Percentiles rank a stretch among this genome's conserved stretches.
Evolutionary conservation across 2,329 filamentous ascomycete species (phyloP).

Genomic region (Xylaria sp.): DNA sequence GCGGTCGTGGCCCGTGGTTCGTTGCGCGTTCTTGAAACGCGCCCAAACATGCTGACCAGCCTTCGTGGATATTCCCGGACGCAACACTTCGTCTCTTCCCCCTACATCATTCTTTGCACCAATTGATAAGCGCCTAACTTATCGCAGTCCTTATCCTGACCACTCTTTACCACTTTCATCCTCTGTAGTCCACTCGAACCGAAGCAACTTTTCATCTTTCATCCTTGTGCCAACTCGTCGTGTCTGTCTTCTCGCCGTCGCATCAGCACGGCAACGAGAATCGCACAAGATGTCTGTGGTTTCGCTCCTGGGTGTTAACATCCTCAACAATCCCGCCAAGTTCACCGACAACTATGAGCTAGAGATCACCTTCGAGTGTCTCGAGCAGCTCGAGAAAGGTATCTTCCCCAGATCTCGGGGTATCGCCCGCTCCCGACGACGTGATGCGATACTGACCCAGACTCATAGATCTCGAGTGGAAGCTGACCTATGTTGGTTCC

Average conservation of each 20-base stretch:
- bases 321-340: conserved; percentile 93
- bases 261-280: conserved; percentile 8
- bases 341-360: conserved; percentile 94
- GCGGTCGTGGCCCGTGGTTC: conserved; percentile 17
- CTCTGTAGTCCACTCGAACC: not conserved
- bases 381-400: conserved; percentile 93
- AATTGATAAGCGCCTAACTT: not conserved
- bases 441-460: conserved; percentile 9
- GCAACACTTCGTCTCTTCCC: not conserved
- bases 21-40: conserved; percentile 12
- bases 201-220: not conserved
- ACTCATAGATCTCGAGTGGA: conserved; percentile 90
- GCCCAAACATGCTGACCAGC: conserved; percentile 2
- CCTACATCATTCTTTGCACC: not conserved
- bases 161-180: not conserved
- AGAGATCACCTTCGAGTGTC: conserved; percentile 97
- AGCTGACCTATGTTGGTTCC: conserved; percentile 96
- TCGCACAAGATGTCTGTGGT: conserved; percentile 76
- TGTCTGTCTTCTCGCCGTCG: not conserved
- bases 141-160: not conserved
- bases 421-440: not conserved
- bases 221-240: not conserved
- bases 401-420: conserved; percentile 21
- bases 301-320: conserved; percentile 88
- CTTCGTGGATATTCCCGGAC: not conserved